phyloP scores from a whole-genome alignment of 306 rosid species.

The Senna tora region DNA sequence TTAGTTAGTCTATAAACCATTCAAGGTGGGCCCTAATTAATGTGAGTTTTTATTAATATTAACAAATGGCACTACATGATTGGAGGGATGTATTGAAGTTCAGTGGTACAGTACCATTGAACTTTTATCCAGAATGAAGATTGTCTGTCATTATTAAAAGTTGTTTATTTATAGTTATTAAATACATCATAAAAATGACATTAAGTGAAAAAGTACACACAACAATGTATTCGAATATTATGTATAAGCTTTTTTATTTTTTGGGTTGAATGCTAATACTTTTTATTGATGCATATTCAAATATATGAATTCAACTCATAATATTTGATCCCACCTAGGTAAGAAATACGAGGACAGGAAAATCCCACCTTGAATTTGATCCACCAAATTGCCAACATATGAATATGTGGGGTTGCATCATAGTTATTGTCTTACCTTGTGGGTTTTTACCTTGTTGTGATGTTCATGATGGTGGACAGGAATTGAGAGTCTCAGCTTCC shows the following conservation, averaged over 20 bases:
- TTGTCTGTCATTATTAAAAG: background rate
- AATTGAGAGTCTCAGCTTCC: constrained; percentile 47
- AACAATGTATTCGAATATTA: background rate
- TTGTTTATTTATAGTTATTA: background rate
- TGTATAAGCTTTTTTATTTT: background rate
- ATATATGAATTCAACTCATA: background rate
- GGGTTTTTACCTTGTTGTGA: constrained; percentile 20
- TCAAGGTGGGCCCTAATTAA: no score
- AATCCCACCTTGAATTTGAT: no score
- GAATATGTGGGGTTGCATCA: constrained; percentile 6
- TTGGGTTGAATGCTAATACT: background rate
- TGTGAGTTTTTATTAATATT: no score
- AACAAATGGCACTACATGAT: no score
- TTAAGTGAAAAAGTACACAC: no score
- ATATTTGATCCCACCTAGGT: no score
- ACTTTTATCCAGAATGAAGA: no score
- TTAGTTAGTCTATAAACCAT: no score
- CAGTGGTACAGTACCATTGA: no score
- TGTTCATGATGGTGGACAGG: constrained; percentile 24
- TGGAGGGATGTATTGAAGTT: no score
- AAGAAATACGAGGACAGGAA: no score
- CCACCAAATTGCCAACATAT: background rate
- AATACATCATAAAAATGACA: background rate
- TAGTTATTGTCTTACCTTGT: constrained; percentile 18
- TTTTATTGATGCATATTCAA: background rate